Evolutionary conservation across 1,284 basidiomycete genomes (phyloP).

Genomic region (Cystobasidium sp.): DNA sequence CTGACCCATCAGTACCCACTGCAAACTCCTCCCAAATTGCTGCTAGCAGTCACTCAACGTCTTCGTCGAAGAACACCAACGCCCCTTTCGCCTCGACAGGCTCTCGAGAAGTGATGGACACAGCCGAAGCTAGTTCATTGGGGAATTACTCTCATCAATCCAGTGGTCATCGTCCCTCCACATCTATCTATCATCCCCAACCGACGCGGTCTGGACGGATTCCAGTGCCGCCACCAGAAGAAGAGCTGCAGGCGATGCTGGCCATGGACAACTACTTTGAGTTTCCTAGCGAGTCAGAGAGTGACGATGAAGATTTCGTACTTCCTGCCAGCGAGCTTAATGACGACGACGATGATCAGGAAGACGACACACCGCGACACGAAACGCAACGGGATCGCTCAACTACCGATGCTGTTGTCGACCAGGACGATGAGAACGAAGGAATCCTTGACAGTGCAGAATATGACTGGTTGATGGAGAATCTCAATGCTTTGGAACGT

Average conservation of each 20-base stretch:
- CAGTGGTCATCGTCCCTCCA: not conserved
- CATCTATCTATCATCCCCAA: slow-evolving; percentile 21
- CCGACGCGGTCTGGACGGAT: slow-evolving; percentile 37
- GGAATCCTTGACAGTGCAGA: slow-evolving; percentile 16
- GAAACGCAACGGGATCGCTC: not conserved
- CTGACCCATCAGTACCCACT: not conserved
- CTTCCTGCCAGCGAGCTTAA: slow-evolving; percentile 23
- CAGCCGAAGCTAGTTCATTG: not conserved
- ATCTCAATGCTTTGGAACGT: slow-evolving; percentile 12
- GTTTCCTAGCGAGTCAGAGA: slow-evolving; percentile 37
- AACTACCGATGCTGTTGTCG: not conserved
- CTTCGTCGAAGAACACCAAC: not conserved
- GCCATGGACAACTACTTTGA: slow-evolving; percentile 45
- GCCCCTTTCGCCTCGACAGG: not conserved
- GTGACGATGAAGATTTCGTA: slow-evolving; percentile 42
- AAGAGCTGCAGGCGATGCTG: slow-evolving; percentile 39
- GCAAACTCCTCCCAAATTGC: not conserved
- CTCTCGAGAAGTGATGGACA: too few species aligned
- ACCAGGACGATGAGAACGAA: not conserved
- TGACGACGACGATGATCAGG: slow-evolving; percentile 26
- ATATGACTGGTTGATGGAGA: slow-evolving; percentile 35
- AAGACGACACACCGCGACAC: slow-evolving; percentile 25
- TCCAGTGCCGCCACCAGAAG: slow-evolving; percentile 34
- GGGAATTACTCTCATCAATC: not conserved
- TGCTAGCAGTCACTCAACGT: not conserved